Percentiles rank a stretch among this genome's conserved stretches.
These are phyloP conservation scores for Craspedostauros australis DNA, from an alignment of 108 stramenopile species.

Conservation along the genomic window DNA sequence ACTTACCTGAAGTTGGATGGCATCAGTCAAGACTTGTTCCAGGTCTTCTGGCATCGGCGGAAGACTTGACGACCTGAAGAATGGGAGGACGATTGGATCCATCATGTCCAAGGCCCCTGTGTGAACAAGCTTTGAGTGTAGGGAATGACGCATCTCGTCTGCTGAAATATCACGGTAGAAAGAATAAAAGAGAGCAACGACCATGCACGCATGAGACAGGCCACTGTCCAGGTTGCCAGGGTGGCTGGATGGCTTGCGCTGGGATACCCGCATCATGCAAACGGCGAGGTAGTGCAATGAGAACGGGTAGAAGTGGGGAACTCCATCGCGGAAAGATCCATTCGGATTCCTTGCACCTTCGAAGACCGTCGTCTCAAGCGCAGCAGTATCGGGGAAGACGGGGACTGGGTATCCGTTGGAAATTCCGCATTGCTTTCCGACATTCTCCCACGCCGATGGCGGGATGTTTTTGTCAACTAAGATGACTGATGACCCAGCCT, in stretches of 20 bases:
- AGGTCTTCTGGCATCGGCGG: conserved; percentile 57
- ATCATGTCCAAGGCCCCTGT: conserved; percentile 5
- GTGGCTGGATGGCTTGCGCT: conserved; percentile 40
- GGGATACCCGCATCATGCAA: conserved; percentile 65
- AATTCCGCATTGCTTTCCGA: conserved; percentile 29
- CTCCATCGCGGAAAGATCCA: conserved; percentile 7
- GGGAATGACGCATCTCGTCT: conserved; percentile 27
- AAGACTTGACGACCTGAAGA: conserved; percentile 17
- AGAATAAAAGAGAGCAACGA: conserved; percentile 69
- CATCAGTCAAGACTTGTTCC: conserved; percentile 36
- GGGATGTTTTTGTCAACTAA: conserved; percentile 81
- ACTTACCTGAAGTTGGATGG: conserved; percentile 39
- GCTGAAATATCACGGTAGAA: conserved; percentile 60
- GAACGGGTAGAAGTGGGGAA: conserved; percentile 57
- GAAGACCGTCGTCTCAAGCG: conserved; percentile 36
- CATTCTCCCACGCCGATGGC: conserved; percentile 38
- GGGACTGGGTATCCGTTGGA: conserved; percentile 44
- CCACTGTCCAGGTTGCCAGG: conserved; percentile 65
- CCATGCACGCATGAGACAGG: conserved; percentile 54
- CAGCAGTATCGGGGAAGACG: conserved; percentile 46
- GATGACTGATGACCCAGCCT: conserved; percentile 42
- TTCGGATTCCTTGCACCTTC: conserved; percentile 23
- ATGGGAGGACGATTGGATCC: conserved; percentile 46
- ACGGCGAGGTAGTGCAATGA: conserved; percentile 65
- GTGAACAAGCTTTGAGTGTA: conserved; percentile 9